Evolutionary conservation across 208 protist genomes (phyloP).

Genomic region (Balamuthia mandrillaris): DNA sequence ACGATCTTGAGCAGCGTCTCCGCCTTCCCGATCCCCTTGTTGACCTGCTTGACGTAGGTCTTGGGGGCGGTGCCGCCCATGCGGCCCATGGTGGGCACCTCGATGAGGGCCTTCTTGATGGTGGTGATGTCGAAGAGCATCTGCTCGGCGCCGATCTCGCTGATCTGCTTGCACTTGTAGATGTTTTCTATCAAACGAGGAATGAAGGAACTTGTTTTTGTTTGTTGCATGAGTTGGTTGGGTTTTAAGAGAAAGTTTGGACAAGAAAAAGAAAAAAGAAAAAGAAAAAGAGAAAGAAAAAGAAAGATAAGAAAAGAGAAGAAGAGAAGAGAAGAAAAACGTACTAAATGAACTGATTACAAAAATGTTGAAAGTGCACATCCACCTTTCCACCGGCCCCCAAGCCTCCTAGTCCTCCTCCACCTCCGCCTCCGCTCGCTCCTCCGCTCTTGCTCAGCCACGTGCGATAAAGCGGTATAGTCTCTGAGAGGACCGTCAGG

Average conservation of each 20-base stretch:
- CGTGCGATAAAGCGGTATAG: background rate
- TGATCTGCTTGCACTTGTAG: constrained; percentile 53
- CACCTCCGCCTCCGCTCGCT: no score
- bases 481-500: constrained; percentile 2
- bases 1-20: constrained; percentile 52
- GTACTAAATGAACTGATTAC: constrained; percentile 41
- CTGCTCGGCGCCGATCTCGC: constrained; percentile 41
- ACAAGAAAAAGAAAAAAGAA: background rate
- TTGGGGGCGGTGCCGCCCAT: background rate
- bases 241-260: no score
- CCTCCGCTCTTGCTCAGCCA: no score
- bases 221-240: no score
- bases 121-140: constrained; percentile 48
- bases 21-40: constrained; percentile 42
- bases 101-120: constrained; percentile 34
- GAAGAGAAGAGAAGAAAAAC: background rate
- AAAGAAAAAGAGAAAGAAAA: background rate
- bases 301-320: background rate
- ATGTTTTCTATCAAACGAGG: constrained; percentile 40
- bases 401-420: no score
- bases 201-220: constrained; percentile 38
- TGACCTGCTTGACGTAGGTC: constrained; percentile 42
- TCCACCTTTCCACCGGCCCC: no score
- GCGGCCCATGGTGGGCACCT: background rate
- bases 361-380: constrained; percentile 45